Evolutionary conservation across 768 basidiomycete species (phyloP).

Genomic region (Boletales sp.): DNA sequence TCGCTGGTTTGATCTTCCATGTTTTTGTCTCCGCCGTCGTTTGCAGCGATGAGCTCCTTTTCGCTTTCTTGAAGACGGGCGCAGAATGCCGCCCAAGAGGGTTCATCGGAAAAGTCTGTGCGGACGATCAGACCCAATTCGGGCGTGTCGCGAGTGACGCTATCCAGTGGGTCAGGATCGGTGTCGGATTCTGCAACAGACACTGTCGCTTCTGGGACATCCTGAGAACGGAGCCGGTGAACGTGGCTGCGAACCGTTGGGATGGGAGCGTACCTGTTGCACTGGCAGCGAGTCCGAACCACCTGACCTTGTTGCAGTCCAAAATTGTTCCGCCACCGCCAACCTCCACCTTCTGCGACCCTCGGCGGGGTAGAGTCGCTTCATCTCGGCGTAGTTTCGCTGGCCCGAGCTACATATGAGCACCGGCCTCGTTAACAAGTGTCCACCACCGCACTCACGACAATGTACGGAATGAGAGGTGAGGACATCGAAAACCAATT

Average conservation of each 20-base stretch:
- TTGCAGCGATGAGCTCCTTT: conserved; percentile 43
- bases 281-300: conserved; percentile 6
- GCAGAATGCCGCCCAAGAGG: conserved; percentile 59
- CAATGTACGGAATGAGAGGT: conserved; percentile 14
- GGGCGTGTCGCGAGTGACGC: conserved; percentile 38
- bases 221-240: conserved; percentile 12
- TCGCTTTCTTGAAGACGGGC: conserved; percentile 51
- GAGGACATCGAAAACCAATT: conserved; percentile 14
- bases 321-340: conserved; percentile 50
- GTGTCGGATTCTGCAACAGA: conserved; percentile 22
- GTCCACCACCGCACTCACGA: conserved; percentile 13
- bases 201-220: conserved; percentile 9
- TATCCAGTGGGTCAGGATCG: conserved; percentile 58
- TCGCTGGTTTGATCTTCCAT: not conserved
- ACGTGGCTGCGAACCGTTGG: not conserved
- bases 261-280: not conserved
- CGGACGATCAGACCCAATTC: conserved; percentile 66
- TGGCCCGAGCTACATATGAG: conserved; percentile 17
- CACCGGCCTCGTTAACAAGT: not conserved
- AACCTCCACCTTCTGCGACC: conserved; percentile 57
- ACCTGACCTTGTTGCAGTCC: conserved; percentile 29
- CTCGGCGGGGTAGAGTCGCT: conserved; percentile 44
- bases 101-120: conserved; percentile 67
- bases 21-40: conserved; percentile 24
- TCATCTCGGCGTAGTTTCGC: conserved; percentile 43